Conservation (phyloP, 2,329 filamentous ascomycete genomes). For the Raffaelea arxii region DNA sequence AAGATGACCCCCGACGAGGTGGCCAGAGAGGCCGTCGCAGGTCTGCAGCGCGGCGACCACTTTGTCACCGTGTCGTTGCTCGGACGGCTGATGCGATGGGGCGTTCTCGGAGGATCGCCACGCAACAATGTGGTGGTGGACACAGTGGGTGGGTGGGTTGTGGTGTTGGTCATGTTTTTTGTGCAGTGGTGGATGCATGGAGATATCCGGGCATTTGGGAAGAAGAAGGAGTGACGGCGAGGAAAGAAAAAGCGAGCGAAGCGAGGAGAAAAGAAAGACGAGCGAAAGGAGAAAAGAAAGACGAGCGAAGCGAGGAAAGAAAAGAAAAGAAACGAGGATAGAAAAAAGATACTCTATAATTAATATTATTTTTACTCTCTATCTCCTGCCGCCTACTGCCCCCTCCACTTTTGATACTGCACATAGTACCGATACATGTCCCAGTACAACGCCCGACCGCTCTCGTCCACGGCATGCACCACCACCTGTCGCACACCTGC, state of each 20-base stretch:
- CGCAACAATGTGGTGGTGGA: conserved; percentile 53
- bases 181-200: conserved; percentile 45
- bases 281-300: conserved; percentile 9
- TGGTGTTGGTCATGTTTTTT: conserved; percentile 48
- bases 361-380: neutral
- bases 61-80: conserved; percentile 68
- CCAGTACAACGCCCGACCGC: conserved; percentile 48
- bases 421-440: conserved; percentile 50
- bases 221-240: conserved; percentile 17
- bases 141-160: conserved; percentile 43
- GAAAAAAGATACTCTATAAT: neutral
- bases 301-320: neutral
- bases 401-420: conserved; percentile 56
- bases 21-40: conserved; percentile 57
- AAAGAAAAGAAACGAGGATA: neutral
- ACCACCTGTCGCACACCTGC: conserved; percentile 44
- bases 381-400: no score
- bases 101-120: conserved; percentile 41
- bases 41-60: conserved; percentile 72
- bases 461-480: conserved; percentile 49
- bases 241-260: conserved; percentile 10
- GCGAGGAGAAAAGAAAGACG: neutral
- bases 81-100: conserved; percentile 61
- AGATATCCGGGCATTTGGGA: conserved; percentile 44
- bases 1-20: conserved; percentile 70